phyloP scores from a whole-genome alignment of 192 early-diverging fungal species.

The Backusella sp. region DNA sequence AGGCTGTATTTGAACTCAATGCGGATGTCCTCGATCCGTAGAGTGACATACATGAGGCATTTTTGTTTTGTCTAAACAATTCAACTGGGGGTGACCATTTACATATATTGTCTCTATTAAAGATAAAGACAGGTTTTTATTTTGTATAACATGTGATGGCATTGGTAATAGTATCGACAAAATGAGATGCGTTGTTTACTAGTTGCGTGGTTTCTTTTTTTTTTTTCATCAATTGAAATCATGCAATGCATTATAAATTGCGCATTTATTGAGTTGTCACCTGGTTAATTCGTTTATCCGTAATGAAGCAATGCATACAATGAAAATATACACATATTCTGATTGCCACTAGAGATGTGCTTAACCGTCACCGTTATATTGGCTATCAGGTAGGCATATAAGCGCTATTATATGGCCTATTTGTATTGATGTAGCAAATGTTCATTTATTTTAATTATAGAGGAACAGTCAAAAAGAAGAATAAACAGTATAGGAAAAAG shows the following conservation, averaged over 20 bases:
- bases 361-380: too few species aligned
- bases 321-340: background rate
- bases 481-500: background rate
- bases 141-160: background rate
- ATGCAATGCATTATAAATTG: background rate
- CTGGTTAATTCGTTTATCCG: background rate
- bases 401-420: background rate
- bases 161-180: too few species aligned
- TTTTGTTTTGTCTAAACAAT: background rate
- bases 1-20: background rate
- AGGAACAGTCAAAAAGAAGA: background rate
- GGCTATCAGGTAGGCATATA: background rate
- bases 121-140: too few species aligned
- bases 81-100: too few species aligned
- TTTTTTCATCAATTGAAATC: background rate
- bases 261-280: background rate
- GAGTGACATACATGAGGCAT: background rate
- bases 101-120: too few species aligned
- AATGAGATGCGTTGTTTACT: too few species aligned
- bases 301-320: background rate
- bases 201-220: background rate
- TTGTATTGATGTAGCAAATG: background rate
- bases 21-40: background rate
- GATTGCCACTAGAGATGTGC: too few species aligned
- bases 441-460: background rate